Evolutionary conservation across 2,329 filamentous ascomycete genomes (phyloP).

Genomic region (Trichoderma atroviride): DNA sequence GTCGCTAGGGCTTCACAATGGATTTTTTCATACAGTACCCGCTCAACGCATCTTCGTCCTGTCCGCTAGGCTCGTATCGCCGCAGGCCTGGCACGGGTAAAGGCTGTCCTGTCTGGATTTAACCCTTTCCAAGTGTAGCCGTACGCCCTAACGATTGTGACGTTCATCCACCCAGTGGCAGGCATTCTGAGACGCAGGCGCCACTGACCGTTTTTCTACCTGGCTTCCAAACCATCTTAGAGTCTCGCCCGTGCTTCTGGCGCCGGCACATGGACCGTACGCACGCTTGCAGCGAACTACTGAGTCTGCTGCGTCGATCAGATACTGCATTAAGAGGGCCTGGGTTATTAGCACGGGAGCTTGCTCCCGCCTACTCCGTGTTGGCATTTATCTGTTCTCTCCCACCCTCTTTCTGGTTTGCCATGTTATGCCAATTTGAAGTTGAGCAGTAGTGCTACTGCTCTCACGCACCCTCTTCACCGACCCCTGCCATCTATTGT

Average conservation of each 20-base stretch:
- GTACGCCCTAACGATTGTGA: slow-evolving; percentile 6
- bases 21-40: background rate
- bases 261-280: slow-evolving; percentile 17
- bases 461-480: slow-evolving; percentile 13
- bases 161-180: slow-evolving; percentile 4
- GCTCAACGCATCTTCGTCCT: background rate
- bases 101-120: background rate
- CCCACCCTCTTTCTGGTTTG: background rate
- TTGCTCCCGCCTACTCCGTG: slow-evolving; percentile 4
- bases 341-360: slow-evolving; percentile 1
- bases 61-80: slow-evolving; percentile 9
- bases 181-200: slow-evolving; percentile 21
- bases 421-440: slow-evolving; percentile 12
- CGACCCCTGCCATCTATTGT: slow-evolving; percentile 15
- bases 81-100: background rate
- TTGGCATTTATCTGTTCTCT: slow-evolving; percentile 1
- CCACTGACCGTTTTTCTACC: slow-evolving; percentile 3
- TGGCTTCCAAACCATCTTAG: slow-evolving; percentile 10
- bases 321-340: slow-evolving; percentile 17
- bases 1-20: slow-evolving; percentile 9
- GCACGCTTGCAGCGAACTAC: slow-evolving; percentile 14
- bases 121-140: background rate
- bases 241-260: slow-evolving; percentile 23
- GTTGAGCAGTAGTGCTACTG: slow-evolving; percentile 13
- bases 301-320: slow-evolving; percentile 19